These are phyloP conservation scores for Tolypocladium endophyticum DNA, from an alignment of 2,329 filamentous ascomycete species.

Conservation along the genomic window DNA sequence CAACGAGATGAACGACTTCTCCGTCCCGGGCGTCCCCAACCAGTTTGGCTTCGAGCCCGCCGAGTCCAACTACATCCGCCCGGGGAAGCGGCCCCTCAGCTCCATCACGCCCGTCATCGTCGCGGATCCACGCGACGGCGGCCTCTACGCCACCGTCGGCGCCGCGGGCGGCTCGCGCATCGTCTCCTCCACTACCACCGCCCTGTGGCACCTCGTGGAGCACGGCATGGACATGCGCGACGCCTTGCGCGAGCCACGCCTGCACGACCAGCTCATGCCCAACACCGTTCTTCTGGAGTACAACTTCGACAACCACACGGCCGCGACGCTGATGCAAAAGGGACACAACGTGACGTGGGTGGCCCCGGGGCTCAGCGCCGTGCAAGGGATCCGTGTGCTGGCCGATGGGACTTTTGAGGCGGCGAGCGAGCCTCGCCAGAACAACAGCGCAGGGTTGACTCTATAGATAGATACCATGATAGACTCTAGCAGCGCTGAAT, in stretches of 20 bases:
- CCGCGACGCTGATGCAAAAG: constrained; percentile 47
- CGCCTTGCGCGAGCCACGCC: constrained; percentile 54
- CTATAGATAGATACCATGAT: constrained; percentile 13
- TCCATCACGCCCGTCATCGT: constrained; percentile 74
- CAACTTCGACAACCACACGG: constrained; percentile 53
- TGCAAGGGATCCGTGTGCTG: constrained; percentile 56
- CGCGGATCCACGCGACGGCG: constrained; percentile 45
- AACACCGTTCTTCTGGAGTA: constrained; percentile 59
- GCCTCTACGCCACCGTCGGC: constrained; percentile 59
- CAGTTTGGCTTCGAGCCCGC: constrained; percentile 78
- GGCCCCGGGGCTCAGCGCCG: constrained; percentile 50
- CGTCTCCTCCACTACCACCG: constrained; percentile 68
- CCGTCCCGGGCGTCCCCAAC: constrained; percentile 66
- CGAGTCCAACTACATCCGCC: constrained; percentile 69
- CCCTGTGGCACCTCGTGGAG: constrained; percentile 63
- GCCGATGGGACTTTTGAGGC: constrained; percentile 65
- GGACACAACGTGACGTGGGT: constrained; percentile 69
- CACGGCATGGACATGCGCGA: constrained; percentile 44
- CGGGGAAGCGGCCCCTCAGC: constrained; percentile 72
- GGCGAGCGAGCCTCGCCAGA: constrained; percentile 64
- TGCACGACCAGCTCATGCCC: constrained; percentile 78
- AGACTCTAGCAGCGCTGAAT: background rate
- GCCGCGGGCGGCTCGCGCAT: constrained; percentile 76
- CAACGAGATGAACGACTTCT: constrained; percentile 71
- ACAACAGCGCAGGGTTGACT: constrained; percentile 55